phyloP scores from a whole-genome alignment of 2,329 filamentous ascomycete genomes.

The Colletotrichum tofieldiae region DNA sequence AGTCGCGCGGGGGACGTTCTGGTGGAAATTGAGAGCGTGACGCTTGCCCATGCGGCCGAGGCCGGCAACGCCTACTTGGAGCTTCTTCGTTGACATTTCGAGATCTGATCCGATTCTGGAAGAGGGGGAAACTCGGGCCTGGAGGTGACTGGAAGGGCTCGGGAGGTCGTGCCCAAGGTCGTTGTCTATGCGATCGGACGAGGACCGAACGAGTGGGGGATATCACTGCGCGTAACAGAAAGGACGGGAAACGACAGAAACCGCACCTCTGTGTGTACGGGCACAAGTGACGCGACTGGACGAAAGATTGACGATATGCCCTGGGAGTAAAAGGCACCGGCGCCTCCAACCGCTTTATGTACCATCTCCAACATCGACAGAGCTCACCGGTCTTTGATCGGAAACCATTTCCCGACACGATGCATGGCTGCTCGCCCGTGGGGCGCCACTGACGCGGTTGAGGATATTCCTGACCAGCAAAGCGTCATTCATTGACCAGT shows the following conservation, averaged over 20 bases:
- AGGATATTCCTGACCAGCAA: slow-evolving; percentile 6
- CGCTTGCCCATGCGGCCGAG: slow-evolving; percentile 68
- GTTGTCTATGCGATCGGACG: not conserved
- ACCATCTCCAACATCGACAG: not conserved
- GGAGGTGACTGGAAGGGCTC: too few relatives aligned
- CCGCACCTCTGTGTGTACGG: not conserved
- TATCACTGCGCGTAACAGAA: slow-evolving; percentile 1
- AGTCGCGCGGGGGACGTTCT: slow-evolving; percentile 62
- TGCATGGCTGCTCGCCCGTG: slow-evolving; percentile 4
- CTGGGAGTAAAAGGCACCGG: too few relatives aligned
- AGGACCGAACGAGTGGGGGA: not conserved
- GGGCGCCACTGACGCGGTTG: slow-evolving; percentile 24
- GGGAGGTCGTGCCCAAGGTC: not conserved
- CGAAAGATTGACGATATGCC: not conserved
- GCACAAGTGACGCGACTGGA: not conserved
- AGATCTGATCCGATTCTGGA: not conserved
- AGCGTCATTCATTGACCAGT: not conserved
- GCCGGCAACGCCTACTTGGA: slow-evolving; percentile 63
- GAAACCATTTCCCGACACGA: slow-evolving; percentile 28
- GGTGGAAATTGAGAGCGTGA: slow-evolving; percentile 65
- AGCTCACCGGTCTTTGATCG: slow-evolving; percentile 5
- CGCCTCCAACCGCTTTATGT: not conserved
- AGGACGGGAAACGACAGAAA: not conserved
- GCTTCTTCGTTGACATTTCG: slow-evolving; percentile 48
- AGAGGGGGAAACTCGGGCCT: too few relatives aligned